A percentile compares a stretch with the other conserved stretches of the same genome.
Conservation (phyloP, 129 eudicot species). For the Calendula officinalis region DNA sequence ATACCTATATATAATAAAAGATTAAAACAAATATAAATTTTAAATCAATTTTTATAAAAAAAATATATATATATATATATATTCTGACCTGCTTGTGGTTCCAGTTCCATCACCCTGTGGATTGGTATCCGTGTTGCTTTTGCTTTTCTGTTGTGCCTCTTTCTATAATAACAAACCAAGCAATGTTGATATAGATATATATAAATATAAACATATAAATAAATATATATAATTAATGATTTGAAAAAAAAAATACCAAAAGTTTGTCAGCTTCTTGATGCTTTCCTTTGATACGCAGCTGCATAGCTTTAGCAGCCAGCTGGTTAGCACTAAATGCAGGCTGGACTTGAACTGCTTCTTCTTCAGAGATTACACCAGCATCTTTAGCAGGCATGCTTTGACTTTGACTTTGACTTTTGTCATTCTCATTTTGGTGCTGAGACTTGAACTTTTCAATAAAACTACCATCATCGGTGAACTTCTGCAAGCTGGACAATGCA, state of each 20-base stretch:
- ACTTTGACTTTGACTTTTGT: slow-evolving; percentile 8
- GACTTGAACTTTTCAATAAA: slow-evolving; percentile 48
- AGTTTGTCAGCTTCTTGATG: slow-evolving; percentile 89
- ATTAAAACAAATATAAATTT: neutral
- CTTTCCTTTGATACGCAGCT: slow-evolving; percentile 87
- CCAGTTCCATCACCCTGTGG: slow-evolving; percentile 55
- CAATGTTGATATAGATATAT: neutral
- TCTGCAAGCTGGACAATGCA: slow-evolving; percentile 71
- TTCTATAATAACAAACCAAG: slow-evolving; percentile 48
- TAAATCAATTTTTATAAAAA: slow-evolving; percentile 2
- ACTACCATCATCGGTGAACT: slow-evolving; percentile 73
- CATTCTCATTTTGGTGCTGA: slow-evolving; percentile 26
- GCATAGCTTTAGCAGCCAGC: slow-evolving; percentile 90
- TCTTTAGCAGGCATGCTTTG: slow-evolving; percentile 34
- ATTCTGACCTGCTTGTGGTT: slow-evolving; percentile 53
- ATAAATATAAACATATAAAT: neutral
- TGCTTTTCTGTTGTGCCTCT: slow-evolving; percentile 54
- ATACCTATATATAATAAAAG: slow-evolving; percentile 36
- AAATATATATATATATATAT: slow-evolving; percentile 12
- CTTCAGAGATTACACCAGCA: slow-evolving; percentile 9
- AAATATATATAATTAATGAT: neutral
- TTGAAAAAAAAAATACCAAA: slow-evolving; percentile 40
- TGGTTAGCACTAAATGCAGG: slow-evolving; percentile 76
- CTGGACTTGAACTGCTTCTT: neutral
- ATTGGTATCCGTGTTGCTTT: slow-evolving; percentile 28